A percentile compares a stretch with the other conserved stretches of the same genome.
Evolutionary conservation across 345 rosid genomes (phyloP).

Genomic region (Firmiana major): DNA sequence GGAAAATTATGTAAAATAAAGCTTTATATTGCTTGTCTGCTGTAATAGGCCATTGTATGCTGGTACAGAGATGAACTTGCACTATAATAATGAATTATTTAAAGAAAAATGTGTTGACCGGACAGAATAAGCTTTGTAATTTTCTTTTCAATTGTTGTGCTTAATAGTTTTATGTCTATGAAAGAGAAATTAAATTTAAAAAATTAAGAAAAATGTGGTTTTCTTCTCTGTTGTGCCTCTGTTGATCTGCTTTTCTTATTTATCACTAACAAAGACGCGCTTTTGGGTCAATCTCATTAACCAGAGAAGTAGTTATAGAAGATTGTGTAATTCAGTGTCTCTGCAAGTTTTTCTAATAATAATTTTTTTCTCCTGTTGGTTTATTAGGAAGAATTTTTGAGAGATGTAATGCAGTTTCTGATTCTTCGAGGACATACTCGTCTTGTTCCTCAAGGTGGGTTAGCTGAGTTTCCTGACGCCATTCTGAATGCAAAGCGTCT

Average conservation of each 20-base stretch:
- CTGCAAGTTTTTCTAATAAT: neutral
- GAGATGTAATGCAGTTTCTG: constrained; percentile 95
- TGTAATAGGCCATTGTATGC: neutral
- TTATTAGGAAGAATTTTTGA: constrained; percentile 85
- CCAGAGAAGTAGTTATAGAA: neutral
- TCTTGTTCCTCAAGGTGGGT: constrained; percentile 96
- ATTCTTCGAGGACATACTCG: constrained; percentile 91
- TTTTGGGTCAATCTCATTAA: neutral
- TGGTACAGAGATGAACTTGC: neutral
- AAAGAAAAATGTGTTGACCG: neutral
- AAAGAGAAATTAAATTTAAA: neutral
- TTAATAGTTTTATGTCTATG: neutral
- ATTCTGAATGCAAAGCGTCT: constrained; percentile 94
- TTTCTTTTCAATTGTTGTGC: neutral
- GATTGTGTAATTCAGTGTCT: neutral
- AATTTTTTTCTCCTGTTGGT: neutral
- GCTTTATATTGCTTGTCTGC: neutral
- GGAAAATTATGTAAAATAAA: neutral
- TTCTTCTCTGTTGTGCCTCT: constrained; percentile 1
- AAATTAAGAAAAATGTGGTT: too few species aligned
- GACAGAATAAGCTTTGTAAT: neutral
- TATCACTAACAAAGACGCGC: neutral
- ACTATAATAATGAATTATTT: neutral
- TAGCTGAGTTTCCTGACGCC: constrained; percentile 94
- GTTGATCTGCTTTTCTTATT: neutral